Percentiles rank a stretch among this genome's conserved stretches.
These are phyloP conservation scores for Xylaria sp. DNA, from an alignment of 2,329 filamentous ascomycete genomes.

Conservation along the genomic window DNA sequence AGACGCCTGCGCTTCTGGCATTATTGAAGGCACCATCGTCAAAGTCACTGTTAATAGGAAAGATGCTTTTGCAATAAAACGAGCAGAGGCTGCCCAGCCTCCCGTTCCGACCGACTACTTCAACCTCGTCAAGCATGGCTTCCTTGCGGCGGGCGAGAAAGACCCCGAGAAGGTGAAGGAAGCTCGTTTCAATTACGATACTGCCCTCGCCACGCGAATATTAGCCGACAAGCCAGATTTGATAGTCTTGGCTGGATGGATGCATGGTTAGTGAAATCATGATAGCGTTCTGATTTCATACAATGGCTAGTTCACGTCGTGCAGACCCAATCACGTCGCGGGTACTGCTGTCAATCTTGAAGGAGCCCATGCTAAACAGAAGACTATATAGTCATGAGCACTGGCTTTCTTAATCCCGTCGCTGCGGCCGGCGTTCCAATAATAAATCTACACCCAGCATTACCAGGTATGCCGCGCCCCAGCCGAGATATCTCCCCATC, in stretches of 20 bases:
- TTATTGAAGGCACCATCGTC: constrained; percentile 57
- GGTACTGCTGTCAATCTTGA: constrained; percentile 41
- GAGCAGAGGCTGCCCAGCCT: constrained; percentile 57
- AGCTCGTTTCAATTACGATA: constrained; percentile 76
- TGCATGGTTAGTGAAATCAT: constrained; percentile 64
- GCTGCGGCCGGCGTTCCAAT: constrained; percentile 70
- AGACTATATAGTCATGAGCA: constrained; percentile 32
- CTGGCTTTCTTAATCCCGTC: constrained; percentile 74
- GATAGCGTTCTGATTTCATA: background rate
- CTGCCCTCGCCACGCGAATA: constrained; percentile 75
- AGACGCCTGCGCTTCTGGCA: constrained; percentile 55
- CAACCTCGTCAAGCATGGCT: constrained; percentile 80
- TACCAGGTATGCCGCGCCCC: constrained; percentile 44
- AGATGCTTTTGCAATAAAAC: constrained; percentile 57
- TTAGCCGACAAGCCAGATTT: constrained; percentile 74
- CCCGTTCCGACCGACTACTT: constrained; percentile 80
- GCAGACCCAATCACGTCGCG: background rate
- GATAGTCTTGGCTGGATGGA: constrained; percentile 86
- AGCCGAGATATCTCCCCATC: background rate
- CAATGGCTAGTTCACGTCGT: background rate
- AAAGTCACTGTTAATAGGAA: constrained; percentile 61
- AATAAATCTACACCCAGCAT: constrained; percentile 78
- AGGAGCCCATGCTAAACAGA: constrained; percentile 15
- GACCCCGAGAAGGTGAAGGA: constrained; percentile 64
- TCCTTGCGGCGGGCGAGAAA: constrained; percentile 65